Evolutionary conservation across 2,329 filamentous ascomycete species (phyloP), one percentile per base, ranked within the genome.

Genomic region (Dothidotthia symphoricarpi): DNA sequence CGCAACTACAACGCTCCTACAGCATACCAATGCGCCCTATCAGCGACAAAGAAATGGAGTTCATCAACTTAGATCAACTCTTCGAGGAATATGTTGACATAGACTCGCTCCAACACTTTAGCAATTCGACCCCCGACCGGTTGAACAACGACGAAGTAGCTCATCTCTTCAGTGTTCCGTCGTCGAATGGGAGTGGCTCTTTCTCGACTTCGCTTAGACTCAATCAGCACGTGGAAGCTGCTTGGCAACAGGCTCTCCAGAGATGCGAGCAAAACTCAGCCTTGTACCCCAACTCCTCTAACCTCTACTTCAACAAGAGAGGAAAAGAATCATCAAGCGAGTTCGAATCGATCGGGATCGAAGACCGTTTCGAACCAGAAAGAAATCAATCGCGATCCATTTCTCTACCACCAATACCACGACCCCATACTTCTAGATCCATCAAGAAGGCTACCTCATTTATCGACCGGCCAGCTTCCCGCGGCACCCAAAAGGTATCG

Each of bases 41-140:
- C 52, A 64, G 66, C 59, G 69, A 75, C 68, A 78, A 76, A 73
- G 70, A 70, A 43, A 63, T 67, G 55, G 72, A 75, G 39, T 75
- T 75, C 69, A 71, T 75, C 51, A 78, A 81, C 59, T 71, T 78
- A 43, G 76, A 77, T 65, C 76, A 77, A 61, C 71, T 83, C 64
- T 82, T 84, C 70, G 77, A 81, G 55, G 75, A 81, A 61, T 82
- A 79, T 59, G 72, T 82, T 62, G 74, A 80, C 50, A 74, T 76
- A 64, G 78, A 80, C 43, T 69, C 75, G 39, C 71, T 75, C 50
- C 71, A 57, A 22, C 51, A 70, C 37, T 63, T 69, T 45, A 70
- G 69, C 51, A 69, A 72, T 45, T 66, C 66, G 44, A 64, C 71
- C 48, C 72, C 72, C 63, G 72, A 75, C 49, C 68, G 70, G 45